Conservation (phyloP, 2,329 filamentous ascomycete genomes). For the Ophiostoma ips region DNA sequence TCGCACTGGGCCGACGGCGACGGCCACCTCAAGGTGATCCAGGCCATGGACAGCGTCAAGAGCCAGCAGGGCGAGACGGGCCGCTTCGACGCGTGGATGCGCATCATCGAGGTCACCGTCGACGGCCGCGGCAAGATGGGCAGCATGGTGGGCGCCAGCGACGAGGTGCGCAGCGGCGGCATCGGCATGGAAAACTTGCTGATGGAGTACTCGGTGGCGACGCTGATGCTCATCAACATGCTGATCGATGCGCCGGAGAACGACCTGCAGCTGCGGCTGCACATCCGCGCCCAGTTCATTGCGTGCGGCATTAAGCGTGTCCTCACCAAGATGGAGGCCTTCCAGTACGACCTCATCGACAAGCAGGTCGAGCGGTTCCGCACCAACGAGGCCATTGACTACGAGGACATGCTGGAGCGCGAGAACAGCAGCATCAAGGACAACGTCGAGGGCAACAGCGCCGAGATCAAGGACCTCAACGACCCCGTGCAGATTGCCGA, state of each 20-base stretch:
- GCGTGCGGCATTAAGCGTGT: constrained; percentile 92
- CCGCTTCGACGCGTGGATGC: constrained; percentile 97
- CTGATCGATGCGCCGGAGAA: constrained; percentile 80
- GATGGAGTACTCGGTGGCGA: constrained; percentile 97
- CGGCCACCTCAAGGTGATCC: constrained; percentile 85
- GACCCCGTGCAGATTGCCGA: constrained; percentile 90
- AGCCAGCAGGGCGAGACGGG: constrained; percentile 79
- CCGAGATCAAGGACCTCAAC: constrained; percentile 69
- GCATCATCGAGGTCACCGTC: constrained; percentile 90
- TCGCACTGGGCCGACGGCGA: constrained; percentile 82
- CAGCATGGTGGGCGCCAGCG: constrained; percentile 88
- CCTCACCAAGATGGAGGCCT: constrained; percentile 90
- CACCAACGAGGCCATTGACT: constrained; percentile 92
- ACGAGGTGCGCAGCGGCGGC: constrained; percentile 88
- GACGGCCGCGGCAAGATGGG: constrained; percentile 98
- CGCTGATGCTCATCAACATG: constrained; percentile 92
- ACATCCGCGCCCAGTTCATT: constrained; percentile 91
- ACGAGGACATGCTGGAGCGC: constrained; percentile 87
- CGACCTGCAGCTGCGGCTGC: constrained; percentile 81
- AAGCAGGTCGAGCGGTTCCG: constrained; percentile 94
- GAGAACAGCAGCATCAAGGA: constrained; percentile 88
- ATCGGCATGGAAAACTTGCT: constrained; percentile 97
- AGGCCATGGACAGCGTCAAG: constrained; percentile 87
- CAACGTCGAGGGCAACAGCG: constrained; percentile 67
- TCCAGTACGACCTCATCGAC: constrained; percentile 96